phyloP scores from a whole-genome alignment of 2,329 filamentous ascomycete species.

The Pseudonectria buxi region DNA sequence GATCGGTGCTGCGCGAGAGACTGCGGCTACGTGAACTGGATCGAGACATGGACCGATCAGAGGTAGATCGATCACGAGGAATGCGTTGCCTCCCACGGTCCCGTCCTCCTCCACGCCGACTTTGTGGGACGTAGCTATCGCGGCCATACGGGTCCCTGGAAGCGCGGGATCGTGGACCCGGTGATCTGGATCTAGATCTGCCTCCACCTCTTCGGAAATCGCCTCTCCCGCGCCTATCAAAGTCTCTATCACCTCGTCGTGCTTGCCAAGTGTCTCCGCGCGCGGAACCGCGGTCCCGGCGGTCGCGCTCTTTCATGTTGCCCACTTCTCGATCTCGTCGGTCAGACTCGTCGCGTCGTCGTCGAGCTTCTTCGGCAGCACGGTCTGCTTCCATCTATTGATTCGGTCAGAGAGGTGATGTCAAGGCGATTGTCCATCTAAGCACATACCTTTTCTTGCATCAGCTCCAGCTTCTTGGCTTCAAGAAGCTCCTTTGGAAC shows the following conservation, averaged over 20 bases:
- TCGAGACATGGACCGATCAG: constrained; percentile 23
- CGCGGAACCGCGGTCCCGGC: constrained; percentile 45
- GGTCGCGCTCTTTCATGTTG: constrained; percentile 59
- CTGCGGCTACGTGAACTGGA: constrained; percentile 29
- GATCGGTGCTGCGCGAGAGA: constrained; percentile 23
- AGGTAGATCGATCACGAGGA: constrained; percentile 28
- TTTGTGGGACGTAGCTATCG: constrained; percentile 48
- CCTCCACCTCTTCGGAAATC: constrained; percentile 38
- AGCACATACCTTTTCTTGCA: constrained; percentile 76
- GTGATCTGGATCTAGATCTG: constrained; percentile 45
- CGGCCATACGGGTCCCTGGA: constrained; percentile 39
- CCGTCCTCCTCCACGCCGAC: constrained; percentile 32
- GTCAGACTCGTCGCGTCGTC: constrained; percentile 63
- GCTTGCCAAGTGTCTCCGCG: constrained; percentile 49
- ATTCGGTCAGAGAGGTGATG: constrained; percentile 4
- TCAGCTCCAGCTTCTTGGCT: constrained; percentile 90
- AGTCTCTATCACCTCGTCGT: constrained; percentile 46
- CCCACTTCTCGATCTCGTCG: constrained; percentile 66
- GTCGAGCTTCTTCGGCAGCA: constrained; percentile 67
- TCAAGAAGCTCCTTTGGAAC: constrained; percentile 92
- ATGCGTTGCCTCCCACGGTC: constrained; percentile 34
- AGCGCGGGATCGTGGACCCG: constrained; percentile 37
- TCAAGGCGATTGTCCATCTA: background rate
- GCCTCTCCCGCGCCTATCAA: constrained; percentile 36
- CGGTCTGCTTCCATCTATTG: constrained; percentile 72